Base-by-base conservation (phyloP, 495 filamentous ascomycete species). In the Penicillium argentinense region DNA sequence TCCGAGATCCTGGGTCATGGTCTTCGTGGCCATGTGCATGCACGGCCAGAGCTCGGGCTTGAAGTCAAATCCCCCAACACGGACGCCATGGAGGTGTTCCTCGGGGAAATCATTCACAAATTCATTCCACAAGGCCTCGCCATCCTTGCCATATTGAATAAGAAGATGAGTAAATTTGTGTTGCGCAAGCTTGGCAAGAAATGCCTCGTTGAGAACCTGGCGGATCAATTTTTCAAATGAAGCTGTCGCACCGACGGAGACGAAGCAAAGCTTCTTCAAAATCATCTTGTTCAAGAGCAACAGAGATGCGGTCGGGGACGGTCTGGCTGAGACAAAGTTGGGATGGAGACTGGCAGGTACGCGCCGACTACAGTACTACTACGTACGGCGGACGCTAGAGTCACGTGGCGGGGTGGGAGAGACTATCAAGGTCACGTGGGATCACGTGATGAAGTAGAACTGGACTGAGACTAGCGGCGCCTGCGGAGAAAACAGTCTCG, bases 221-320 rank as follows among this genome's bases (percentile, higher is more conserved):
- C 75, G 62, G 32, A 96, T 68, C 7, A 98, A 80, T 9, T 71
- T 61, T 37, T 79, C 71, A 64, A 98, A 98, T 13, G 84, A 75
- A 3, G 91, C 91, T 1, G 92, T 98, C 2, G 93, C 95, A 36
- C 93, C 93, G 23, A 95, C 82, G 0, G 93, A 97, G 19, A 97
- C 86, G 45, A 97, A 86, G 61, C 83, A 86, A 14, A 75, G 33
- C 56, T 79, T 82, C 56, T 53, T 63, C 9, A 30, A 25, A 29
- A 39, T 41, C 33, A n/a, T n/a, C n/a, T n/a, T n/a, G n/a, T n/a
- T n/a, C n/a, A n/a, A n/a, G n/a, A n/a, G n/a, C n/a, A n/a, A n/a
- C n/a, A n/a, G n/a, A n/a, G n/a, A n/a, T n/a, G n/a, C n/a, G n/a
- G n/a, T n/a, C n/a, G n/a, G n/a, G n/a, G n/a, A n/a, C n/a, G n/a